Evolutionary conservation across 129 eudicot species (phyloP).

Genomic region (Flaveria bidentis): DNA sequence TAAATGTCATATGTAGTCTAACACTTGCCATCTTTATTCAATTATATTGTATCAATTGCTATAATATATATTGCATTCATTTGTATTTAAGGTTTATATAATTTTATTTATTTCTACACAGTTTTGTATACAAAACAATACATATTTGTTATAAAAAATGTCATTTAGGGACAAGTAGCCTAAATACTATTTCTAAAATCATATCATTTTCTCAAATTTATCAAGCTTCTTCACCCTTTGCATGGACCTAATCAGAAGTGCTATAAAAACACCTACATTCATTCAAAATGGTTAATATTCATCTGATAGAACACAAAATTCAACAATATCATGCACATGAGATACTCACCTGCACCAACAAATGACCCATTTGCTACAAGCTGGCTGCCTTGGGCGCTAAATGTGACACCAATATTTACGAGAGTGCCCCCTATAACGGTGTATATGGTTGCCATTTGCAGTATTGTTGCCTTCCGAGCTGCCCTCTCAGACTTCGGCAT

Average conservation of each 20-base stretch:
- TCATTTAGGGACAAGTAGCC: slow-evolving; percentile 17
- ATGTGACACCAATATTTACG: slow-evolving; percentile 72
- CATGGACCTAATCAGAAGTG: slow-evolving; percentile 77
- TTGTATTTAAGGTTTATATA: slow-evolving; percentile 12
- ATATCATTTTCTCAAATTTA: slow-evolving; percentile 84
- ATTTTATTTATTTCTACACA: slow-evolving; percentile 34
- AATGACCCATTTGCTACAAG: slow-evolving; percentile 73
- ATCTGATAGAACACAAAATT: neutral
- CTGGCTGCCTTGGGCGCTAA: slow-evolving; percentile 71
- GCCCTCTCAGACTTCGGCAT: slow-evolving; percentile 87
- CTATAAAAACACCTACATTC: slow-evolving; percentile 74
- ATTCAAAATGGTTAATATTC: neutral
- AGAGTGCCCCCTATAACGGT: slow-evolving; percentile 85
- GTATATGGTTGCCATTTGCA: slow-evolving; percentile 95
- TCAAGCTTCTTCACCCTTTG: slow-evolving; percentile 91
- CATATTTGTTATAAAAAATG: slow-evolving; percentile 26
- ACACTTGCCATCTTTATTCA: too few relatives aligned
- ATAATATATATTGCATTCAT: neutral
- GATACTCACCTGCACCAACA: slow-evolving; percentile 70
- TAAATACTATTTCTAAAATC: slow-evolving; percentile 23
- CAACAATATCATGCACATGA: neutral
- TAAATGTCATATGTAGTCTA: too few relatives aligned
- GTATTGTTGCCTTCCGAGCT: slow-evolving; percentile 82
- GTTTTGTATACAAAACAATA: slow-evolving; percentile 29
- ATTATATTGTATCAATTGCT: neutral